These are phyloP conservation scores for Ricinus communis DNA, from an alignment of 345 rosid species.

Conservation along the genomic window DNA sequence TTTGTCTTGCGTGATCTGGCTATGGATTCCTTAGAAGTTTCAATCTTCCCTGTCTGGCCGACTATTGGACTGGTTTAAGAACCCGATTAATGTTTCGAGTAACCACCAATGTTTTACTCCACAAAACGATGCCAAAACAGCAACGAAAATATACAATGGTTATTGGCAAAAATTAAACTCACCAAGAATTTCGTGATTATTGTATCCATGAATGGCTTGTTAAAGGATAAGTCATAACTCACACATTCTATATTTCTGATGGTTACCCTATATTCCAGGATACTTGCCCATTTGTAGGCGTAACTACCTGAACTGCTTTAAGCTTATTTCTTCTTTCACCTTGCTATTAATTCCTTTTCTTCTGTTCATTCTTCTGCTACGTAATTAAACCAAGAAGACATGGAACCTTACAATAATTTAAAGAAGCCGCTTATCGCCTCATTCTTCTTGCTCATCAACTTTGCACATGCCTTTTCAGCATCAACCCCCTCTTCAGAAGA, in stretches of 20 bases:
- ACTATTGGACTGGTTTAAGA: too few relatives aligned
- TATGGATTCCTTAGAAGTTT: too few relatives aligned
- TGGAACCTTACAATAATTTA: constrained; percentile 14
- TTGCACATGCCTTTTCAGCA: constrained; percentile 10
- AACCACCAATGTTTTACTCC: background rate
- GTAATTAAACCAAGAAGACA: background rate
- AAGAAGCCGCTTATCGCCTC: constrained; percentile 13
- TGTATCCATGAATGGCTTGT: background rate
- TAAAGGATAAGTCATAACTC: background rate
- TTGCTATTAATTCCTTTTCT: background rate
- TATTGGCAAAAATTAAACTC: background rate
- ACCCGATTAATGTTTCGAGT: too few relatives aligned
- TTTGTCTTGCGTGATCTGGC: too few relatives aligned
- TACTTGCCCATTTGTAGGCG: background rate
- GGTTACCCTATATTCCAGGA: constrained; percentile 17
- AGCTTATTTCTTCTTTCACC: background rate
- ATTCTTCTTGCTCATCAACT: constrained; percentile 15
- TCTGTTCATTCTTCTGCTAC: background rate
- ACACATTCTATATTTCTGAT: background rate
- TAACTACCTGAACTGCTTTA: background rate
- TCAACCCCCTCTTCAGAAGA: background rate
- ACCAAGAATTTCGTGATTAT: too few relatives aligned
- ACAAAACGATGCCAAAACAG: background rate
- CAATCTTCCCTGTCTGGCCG: too few relatives aligned
- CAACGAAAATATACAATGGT: background rate